Base-by-base conservation (phyloP, 495 filamentous ascomycete genomes). In the Achaetomiella virescens region DNA sequence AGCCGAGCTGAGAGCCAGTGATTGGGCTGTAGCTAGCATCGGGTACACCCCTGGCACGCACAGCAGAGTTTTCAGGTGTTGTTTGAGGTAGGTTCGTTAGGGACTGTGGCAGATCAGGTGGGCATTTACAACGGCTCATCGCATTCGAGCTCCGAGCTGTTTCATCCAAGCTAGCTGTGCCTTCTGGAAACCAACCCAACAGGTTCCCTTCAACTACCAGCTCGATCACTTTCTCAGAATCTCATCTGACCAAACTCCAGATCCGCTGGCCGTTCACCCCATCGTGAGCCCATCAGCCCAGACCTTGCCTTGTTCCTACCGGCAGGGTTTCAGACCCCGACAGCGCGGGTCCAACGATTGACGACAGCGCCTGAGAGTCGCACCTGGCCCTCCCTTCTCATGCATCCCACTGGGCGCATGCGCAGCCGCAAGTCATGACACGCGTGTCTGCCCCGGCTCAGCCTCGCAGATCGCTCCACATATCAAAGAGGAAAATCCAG, bases 1-100 rank as follows among this genome's bases (percentile, higher is more conserved):
- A 38, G 22, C 50, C 20, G 44, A 43, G 43, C 44, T 41, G 56
- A 47, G 44, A 29, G 48, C 44, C 22, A 43, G 56, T 35, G 43
- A 54, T 59, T 59, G 50, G 56, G 44, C 52, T 15, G 14, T 17
- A 24, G 10, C 36, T 24, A 21, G 38, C 33, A 53, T 46, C 41
- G 31, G 48, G 40, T 11, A 24, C n/a, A 6, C 14, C 24, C 33
- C 36, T 42, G 49, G 48, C 40, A 42, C 21, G 25, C 49, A 51
- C 27, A 4, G 27, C n/a, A 9, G n/a, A 8, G 18, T 41, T 41
- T 17, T 41, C 22, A 24, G 38, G 48, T 22, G 12, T 27, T 38
- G 14, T n/a, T n/a, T n/a, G n/a, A n/a, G n/a, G n/a, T n/a, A n/a
- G n/a, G n/a, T n/a, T n/a, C 14, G 12, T 33, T 9, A 22, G 35